Percentiles rank a stretch among this genome's conserved stretches.
Conservation (phyloP, 345 rosid species). For the Boechera stricta region DNA sequence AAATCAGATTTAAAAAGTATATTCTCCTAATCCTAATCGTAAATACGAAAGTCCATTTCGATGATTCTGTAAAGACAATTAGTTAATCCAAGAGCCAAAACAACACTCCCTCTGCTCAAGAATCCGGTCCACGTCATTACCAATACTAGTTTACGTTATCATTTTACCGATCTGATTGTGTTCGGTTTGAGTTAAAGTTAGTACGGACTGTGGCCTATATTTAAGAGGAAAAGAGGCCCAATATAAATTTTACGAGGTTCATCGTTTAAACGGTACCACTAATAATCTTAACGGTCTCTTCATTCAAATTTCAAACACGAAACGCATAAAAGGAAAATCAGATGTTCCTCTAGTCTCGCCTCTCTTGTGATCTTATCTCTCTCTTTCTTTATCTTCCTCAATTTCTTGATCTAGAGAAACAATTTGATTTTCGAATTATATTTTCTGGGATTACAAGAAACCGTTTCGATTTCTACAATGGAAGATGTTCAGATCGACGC, state of each 20-base stretch:
- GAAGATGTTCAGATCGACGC: conserved; percentile 48
- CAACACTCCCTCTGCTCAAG: neutral
- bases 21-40: too few relatives aligned
- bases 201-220: neutral
- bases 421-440: too few relatives aligned
- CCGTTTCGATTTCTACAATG: conserved; percentile 44
- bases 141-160: neutral
- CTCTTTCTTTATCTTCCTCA: too few relatives aligned
- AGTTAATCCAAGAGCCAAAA: too few relatives aligned
- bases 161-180: neutral
- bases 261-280: neutral
- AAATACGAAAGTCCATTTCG: too few relatives aligned
- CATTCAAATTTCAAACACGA: conserved; percentile 27
- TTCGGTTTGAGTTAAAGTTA: neutral
- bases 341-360: neutral
- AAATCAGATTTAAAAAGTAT: too few relatives aligned
- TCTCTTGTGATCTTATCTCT: too few relatives aligned
- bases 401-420: too few relatives aligned
- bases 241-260: neutral
- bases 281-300: conserved; percentile 34
- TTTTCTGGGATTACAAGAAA: neutral
- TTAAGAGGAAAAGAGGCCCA: conserved; percentile 3
- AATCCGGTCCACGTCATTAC: neutral
- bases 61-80: too few relatives aligned
- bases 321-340: conserved; percentile 29